Conservation (phyloP, 768 basidiomycete genomes). For the Suillus lakei region DNA sequence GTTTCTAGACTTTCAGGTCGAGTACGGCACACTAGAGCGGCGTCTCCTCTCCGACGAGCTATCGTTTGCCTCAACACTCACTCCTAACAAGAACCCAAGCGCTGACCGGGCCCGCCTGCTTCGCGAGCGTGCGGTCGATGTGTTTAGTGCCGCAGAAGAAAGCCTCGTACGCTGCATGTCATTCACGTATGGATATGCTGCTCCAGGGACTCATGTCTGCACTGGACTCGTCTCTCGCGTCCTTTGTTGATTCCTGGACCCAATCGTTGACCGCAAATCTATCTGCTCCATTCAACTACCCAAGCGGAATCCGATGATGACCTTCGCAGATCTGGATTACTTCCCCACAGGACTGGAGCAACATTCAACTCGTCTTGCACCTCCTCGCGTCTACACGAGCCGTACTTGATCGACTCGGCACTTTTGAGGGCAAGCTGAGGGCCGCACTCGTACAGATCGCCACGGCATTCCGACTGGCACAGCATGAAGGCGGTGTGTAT, state of each 20-base stretch:
- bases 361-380: slow-evolving; percentile 83
- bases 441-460: slow-evolving; percentile 62
- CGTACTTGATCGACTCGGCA: slow-evolving; percentile 66
- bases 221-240: slow-evolving; percentile 70
- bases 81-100: slow-evolving; percentile 36
- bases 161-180: slow-evolving; percentile 72
- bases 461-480: slow-evolving; percentile 58
- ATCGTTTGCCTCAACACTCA: slow-evolving; percentile 42
- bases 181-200: slow-evolving; percentile 92
- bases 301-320: slow-evolving; percentile 55
- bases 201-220: slow-evolving; percentile 75
- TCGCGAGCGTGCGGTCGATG: slow-evolving; percentile 74
- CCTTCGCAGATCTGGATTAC: slow-evolving; percentile 83
- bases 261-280: slow-evolving; percentile 47
- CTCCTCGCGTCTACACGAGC: slow-evolving; percentile 81
- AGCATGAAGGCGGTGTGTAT: slow-evolving; percentile 54
- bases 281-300: slow-evolving; percentile 30
- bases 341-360: slow-evolving; percentile 86
- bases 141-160: slow-evolving; percentile 81
- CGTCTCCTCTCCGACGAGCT: slow-evolving; percentile 67
- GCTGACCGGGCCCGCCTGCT: slow-evolving; percentile 57
- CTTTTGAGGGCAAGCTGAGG: slow-evolving; percentile 75
- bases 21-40: slow-evolving; percentile 81
- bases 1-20: slow-evolving; percentile 88
- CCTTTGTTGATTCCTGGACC: slow-evolving; percentile 72